Base-by-base conservation (phyloP, 179 eudicot species). In the Pouteria campechiana region DNA sequence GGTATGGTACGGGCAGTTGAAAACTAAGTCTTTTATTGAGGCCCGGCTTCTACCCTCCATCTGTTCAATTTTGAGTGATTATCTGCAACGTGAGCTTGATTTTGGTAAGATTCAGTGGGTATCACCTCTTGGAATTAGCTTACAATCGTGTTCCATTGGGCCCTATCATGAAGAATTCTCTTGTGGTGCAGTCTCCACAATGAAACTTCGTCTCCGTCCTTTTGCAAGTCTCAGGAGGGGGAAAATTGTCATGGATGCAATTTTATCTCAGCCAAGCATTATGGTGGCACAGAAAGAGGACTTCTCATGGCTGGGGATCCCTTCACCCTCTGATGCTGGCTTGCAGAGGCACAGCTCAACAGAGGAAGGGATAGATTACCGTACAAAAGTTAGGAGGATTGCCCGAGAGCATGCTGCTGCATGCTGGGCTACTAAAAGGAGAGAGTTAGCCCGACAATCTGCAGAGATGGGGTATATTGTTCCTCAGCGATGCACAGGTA, bases 241-340 rank as follows among this genome's bases (percentile, higher is more conserved):
- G 23, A 90, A 79, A 41, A 72, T 90, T 64, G 98, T 90, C 48
- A 46, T 90, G 48, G 95, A 90, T 60, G 98, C 94, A 34, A 79
- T 90, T 68, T 50, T 90, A 61, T 68, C 78, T 19, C 75, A 77
- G 52, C 94, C 98, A 2, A 90, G 78, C 20, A 55, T 90, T 43
- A 46, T 90, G 67, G 78, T 90, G 41, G 89, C 72, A 18, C 98
- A 90, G 44, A 85, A 85, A 76, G 79, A 75, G 61, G 71, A 90
- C 41, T 90, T 64, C 52, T 78, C 95, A 21, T 90, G 98, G 98
- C 57, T 86, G 49, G 98, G 98, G 50, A 59, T 90, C 49, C 98
- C 98, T 6, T n/a, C n/a, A n/a, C 76, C 46, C 53, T 48, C 52
- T 29, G 98, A 86, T 11, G 90, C 66, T 16, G 50, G 32, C 56